These are phyloP conservation scores for Rhizopogon roseolus DNA, from an alignment of 768 basidiomycete genomes.

Conservation along the genomic window DNA sequence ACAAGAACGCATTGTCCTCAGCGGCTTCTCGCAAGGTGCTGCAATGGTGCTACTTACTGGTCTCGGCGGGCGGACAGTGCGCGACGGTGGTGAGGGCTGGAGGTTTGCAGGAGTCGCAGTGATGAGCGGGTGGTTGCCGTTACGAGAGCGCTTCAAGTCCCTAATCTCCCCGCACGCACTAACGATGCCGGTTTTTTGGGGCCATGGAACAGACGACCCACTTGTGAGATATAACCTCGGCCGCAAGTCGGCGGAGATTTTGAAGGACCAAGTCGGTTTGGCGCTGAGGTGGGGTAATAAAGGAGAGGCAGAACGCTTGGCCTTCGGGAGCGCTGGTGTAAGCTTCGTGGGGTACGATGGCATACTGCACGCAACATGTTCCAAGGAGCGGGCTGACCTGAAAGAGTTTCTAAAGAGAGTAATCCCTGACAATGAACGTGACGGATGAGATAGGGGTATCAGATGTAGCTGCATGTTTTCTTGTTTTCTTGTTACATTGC, in stretches of 20 bases:
- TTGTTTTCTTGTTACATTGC: background rate
- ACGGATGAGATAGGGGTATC: background rate
- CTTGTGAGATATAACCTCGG: constrained; percentile 60
- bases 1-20: constrained; percentile 70
- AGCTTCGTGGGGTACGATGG: constrained; percentile 65
- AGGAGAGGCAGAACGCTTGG: background rate
- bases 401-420: constrained; percentile 64
- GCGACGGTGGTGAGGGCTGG: constrained; percentile 35
- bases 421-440: constrained; percentile 30
- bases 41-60: constrained; percentile 76
- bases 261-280: constrained; percentile 52
- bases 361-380: constrained; percentile 60
- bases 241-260: constrained; percentile 47
- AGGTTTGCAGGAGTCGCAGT: constrained; percentile 69
- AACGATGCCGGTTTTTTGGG: constrained; percentile 79
- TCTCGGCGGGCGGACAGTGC: constrained; percentile 30
- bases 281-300: background rate
- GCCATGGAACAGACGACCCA: constrained; percentile 74
- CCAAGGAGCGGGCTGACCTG: constrained; percentile 66
- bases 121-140: constrained; percentile 78
- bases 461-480: background rate
- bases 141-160: constrained; percentile 59
- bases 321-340: constrained; percentile 38
- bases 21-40: constrained; percentile 87
- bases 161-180: constrained; percentile 56